A percentile compares a stretch with the other conserved stretches of the same genome.
Evolutionary conservation across 495 filamentous ascomycete species (phyloP).

Genomic region (Venustampulla echinocandica): DNA sequence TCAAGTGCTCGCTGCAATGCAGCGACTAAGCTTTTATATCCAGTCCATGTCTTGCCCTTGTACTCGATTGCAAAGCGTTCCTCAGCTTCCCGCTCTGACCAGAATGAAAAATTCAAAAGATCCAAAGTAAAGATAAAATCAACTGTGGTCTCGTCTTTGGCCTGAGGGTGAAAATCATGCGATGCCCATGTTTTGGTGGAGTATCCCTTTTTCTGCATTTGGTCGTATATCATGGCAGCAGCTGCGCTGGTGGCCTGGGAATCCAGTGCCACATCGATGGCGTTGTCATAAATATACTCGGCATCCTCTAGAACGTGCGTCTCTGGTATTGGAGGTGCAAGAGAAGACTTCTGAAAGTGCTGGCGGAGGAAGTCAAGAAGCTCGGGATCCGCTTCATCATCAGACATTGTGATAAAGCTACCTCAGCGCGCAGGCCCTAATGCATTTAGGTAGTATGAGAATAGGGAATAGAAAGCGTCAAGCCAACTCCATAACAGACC

Average conservation of each 20-base stretch:
- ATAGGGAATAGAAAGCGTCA: background rate
- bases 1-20: constrained; percentile 78
- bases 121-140: constrained; percentile 97
- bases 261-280: constrained; percentile 84
- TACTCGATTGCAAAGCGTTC: constrained; percentile 73
- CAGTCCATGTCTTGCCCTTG: constrained; percentile 72
- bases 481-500: too few relatives aligned
- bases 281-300: constrained; percentile 82
- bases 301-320: constrained; percentile 78
- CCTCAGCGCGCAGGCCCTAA: too few relatives aligned
- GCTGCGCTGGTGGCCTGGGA: constrained; percentile 70
- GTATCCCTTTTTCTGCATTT: constrained; percentile 79
- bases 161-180: constrained; percentile 84
- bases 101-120: constrained; percentile 92
- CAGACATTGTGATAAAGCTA: constrained; percentile 73
- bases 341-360: constrained; percentile 54
- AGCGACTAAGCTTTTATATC: constrained; percentile 92
- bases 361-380: constrained; percentile 80
- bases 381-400: constrained; percentile 83
- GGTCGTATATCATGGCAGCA: constrained; percentile 62
- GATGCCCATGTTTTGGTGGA: constrained; percentile 76
- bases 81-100: constrained; percentile 56
- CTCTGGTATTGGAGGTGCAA: constrained; percentile 43
- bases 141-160: constrained; percentile 65
- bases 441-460: too few relatives aligned